phyloP scores from a whole-genome alignment of 306 rosid species.

The Ceratonia siliqua region DNA sequence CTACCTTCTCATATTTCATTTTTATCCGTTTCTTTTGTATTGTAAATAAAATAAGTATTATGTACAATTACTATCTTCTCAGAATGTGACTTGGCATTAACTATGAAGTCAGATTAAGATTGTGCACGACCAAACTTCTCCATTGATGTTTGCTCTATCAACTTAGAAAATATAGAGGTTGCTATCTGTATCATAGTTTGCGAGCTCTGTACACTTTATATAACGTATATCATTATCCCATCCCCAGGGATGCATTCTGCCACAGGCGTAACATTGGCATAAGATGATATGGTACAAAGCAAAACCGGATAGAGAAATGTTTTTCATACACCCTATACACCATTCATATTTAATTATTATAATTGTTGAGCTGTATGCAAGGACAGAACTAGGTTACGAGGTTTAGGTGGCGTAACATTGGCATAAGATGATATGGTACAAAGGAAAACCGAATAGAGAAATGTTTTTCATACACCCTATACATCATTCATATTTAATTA shows the following conservation, averaged over 20 bases:
- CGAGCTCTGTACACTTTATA: not conserved
- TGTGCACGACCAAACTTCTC: not conserved
- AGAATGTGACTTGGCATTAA: not conserved
- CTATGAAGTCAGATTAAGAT: not conserved
- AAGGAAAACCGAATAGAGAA: too few species aligned
- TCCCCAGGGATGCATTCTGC: not conserved
- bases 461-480: too few species aligned
- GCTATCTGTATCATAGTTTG: not conserved
- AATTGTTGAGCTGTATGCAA: too few species aligned
- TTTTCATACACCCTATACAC: too few species aligned
- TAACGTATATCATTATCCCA: too few species aligned
- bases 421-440: too few species aligned
- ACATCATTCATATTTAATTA: too few species aligned
- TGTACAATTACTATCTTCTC: slow-evolving; percentile 5
- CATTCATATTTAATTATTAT: too few species aligned
- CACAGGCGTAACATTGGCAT: not conserved
- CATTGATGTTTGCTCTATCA: not conserved
- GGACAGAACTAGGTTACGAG: too few species aligned
- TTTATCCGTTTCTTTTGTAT: not conserved
- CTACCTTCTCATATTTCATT: not conserved
- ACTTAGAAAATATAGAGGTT: not conserved
- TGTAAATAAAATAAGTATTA: not conserved
- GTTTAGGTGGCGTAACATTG: too few species aligned
- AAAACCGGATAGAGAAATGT: too few species aligned
- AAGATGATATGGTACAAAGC: too few species aligned